These are phyloP conservation scores for Cyberlindnera meyerae DNA, from an alignment of 805 yeast genomes.

Conservation along the genomic window DNA sequence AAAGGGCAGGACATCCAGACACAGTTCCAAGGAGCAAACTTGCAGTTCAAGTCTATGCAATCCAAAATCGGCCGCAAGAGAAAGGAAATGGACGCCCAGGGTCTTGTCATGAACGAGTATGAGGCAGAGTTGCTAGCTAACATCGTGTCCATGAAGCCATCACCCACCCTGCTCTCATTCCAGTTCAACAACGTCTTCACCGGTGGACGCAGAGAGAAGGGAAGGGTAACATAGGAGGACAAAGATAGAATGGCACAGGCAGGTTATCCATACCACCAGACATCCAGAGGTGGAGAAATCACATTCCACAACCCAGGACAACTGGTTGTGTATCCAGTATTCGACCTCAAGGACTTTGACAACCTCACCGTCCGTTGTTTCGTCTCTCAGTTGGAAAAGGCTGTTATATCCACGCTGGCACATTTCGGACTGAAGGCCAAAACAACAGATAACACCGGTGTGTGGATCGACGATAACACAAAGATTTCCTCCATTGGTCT, in stretches of 20 bases:
- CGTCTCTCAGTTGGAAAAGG: constrained; percentile 56
- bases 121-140: constrained; percentile 42
- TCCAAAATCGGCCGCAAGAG: constrained; percentile 41
- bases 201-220: constrained; percentile 80
- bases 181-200: constrained; percentile 86
- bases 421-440: constrained; percentile 37
- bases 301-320: constrained; percentile 98
- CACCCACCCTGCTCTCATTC: constrained; percentile 71
- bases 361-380: constrained; percentile 58
- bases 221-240: constrained; percentile 34
- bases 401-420: constrained; percentile 45
- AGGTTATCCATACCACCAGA: constrained; percentile 65
- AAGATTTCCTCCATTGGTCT: constrained; percentile 91
- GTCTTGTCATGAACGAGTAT: constrained; percentile 38
- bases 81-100: constrained; percentile 34
- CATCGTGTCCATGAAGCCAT: constrained; percentile 45
- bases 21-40: constrained; percentile 47
- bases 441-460: constrained; percentile 75
- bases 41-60: constrained; percentile 52
- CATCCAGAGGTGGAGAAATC: constrained; percentile 90
- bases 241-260: constrained; percentile 26
- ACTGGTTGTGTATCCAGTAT: constrained; percentile 73
- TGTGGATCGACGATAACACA: constrained; percentile 57
- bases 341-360: constrained; percentile 60
- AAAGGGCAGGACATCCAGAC: constrained; percentile 56